Conservation (phyloP, 2,329 filamentous ascomycete genomes). For the Talaromyces verruculosus region DNA sequence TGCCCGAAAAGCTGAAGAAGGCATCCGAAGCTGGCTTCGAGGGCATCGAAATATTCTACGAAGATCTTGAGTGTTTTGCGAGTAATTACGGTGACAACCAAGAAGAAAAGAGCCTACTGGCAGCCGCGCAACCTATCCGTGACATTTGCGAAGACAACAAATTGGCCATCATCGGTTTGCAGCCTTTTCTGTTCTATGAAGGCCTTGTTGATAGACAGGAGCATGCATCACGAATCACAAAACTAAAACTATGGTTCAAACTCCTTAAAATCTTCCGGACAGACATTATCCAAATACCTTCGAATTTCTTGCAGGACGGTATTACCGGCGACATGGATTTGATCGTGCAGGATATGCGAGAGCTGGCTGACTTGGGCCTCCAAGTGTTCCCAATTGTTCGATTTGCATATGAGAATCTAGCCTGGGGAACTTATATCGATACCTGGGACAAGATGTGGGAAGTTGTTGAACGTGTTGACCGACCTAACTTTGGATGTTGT, state of each 20-base stretch:
- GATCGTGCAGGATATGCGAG: conserved; percentile 62
- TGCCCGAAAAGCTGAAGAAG: conserved; percentile 51
- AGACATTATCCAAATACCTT: conserved; percentile 66
- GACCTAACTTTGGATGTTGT: conserved; percentile 71
- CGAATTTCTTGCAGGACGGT: conserved; percentile 58
- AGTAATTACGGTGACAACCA: conserved; percentile 45
- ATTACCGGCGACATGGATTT: conserved; percentile 53
- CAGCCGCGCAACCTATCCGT: conserved; percentile 59
- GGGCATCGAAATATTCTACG: conserved; percentile 75
- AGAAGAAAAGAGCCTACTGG: conserved; percentile 50
- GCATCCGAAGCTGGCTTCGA: conserved; percentile 64
- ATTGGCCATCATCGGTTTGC: conserved; percentile 52
- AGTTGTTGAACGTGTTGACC: conserved; percentile 62
- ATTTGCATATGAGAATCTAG: conserved; percentile 71
- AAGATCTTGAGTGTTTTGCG: conserved; percentile 68
- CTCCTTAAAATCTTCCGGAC: conserved; percentile 62
- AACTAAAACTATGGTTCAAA: conserved; percentile 68
- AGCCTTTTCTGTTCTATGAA: conserved; percentile 74
- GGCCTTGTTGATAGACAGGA: conserved; percentile 61
- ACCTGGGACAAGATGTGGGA: conserved; percentile 72
- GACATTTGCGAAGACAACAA: conserved; percentile 40
- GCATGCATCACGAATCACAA: conserved; percentile 53
- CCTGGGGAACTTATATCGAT: conserved; percentile 67
- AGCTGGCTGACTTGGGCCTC: conserved; percentile 65
- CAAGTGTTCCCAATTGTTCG: conserved; percentile 57